These are phyloP conservation scores for Fusarium praegraminearum DNA, from an alignment of 2,329 filamentous ascomycete genomes.

Conservation along the genomic window DNA sequence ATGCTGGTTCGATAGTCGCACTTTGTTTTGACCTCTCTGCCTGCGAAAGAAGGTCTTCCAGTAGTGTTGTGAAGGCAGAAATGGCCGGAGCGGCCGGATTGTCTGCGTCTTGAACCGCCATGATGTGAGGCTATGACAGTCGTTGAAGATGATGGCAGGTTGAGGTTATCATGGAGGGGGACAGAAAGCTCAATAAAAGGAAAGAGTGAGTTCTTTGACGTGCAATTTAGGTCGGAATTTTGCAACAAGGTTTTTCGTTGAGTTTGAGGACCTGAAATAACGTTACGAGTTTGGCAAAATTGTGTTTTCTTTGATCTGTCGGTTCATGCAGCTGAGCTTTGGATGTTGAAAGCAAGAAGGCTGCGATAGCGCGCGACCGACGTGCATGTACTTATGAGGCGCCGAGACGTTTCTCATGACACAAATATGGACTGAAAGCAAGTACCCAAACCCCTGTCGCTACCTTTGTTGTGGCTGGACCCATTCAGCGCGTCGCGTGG, in stretches of 20 bases:
- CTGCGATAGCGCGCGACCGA: slow-evolving; percentile 31
- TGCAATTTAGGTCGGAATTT: not conserved
- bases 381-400: slow-evolving; percentile 11
- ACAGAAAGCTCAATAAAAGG: not conserved
- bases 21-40: slow-evolving; percentile 70
- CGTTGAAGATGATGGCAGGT: slow-evolving; percentile 18
- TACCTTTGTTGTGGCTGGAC: slow-evolving; percentile 39
- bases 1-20: slow-evolving; percentile 76
- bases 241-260: not conserved
- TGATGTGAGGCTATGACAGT: slow-evolving; percentile 48
- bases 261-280: not conserved
- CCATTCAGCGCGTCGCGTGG: slow-evolving; percentile 42
- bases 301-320: slow-evolving; percentile 14
- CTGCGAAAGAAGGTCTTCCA: slow-evolving; percentile 69
- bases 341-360: slow-evolving; percentile 40
- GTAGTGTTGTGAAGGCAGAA: slow-evolving; percentile 63
- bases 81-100: slow-evolving; percentile 66
- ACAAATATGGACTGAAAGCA: not conserved
- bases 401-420: not conserved
- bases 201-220: not conserved
- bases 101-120: slow-evolving; percentile 63
- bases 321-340: slow-evolving; percentile 14
- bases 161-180: slow-evolving; percentile 27
- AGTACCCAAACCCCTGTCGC: slow-evolving; percentile 21
- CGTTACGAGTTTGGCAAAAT: not conserved